Evolutionary conservation across 148 eudicot genomes (phyloP).

Genomic region (Selenicereus undatus): DNA sequence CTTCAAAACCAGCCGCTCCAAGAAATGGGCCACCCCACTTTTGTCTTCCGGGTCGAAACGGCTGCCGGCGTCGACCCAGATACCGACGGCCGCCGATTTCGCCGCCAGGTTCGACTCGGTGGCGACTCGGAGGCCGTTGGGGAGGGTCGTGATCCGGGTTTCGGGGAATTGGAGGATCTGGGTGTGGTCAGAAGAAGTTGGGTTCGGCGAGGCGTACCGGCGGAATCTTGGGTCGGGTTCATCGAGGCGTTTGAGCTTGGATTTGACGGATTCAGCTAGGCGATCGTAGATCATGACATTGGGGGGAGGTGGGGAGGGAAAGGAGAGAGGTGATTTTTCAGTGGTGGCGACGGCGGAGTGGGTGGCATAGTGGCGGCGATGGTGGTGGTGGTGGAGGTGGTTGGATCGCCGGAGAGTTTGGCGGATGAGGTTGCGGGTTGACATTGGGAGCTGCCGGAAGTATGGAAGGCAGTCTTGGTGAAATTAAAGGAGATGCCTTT

Average conservation of each 20-base stretch:
- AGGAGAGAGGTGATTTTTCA: conserved; percentile 6
- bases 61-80: conserved; percentile 51
- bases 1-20: conserved; percentile 43
- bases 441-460: conserved; percentile 20
- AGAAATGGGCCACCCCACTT: conserved; percentile 46
- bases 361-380: conserved; percentile 25
- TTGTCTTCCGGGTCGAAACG: conserved; percentile 51
- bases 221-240: conserved; percentile 40
- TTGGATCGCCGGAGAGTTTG: conserved; percentile 22
- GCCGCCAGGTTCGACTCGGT: conserved; percentile 56
- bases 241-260: conserved; percentile 33
- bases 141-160: conserved; percentile 52
- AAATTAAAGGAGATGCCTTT: neutral
- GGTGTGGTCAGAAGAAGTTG: conserved; percentile 35
- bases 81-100: conserved; percentile 37
- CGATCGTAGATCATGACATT: conserved; percentile 41
- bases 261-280: conserved; percentile 32
- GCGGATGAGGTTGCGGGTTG: conserved; percentile 31
- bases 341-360: conserved; percentile 17
- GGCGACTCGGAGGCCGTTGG: conserved; percentile 73
- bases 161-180: conserved; percentile 47
- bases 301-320: conserved; percentile 32
- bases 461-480: neutral
- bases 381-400: conserved; percentile 13
- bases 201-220: conserved; percentile 36